Evolutionary conservation across 2,329 filamentous ascomycete genomes (phyloP).

Genomic region (Incumbomyces lentus): DNA sequence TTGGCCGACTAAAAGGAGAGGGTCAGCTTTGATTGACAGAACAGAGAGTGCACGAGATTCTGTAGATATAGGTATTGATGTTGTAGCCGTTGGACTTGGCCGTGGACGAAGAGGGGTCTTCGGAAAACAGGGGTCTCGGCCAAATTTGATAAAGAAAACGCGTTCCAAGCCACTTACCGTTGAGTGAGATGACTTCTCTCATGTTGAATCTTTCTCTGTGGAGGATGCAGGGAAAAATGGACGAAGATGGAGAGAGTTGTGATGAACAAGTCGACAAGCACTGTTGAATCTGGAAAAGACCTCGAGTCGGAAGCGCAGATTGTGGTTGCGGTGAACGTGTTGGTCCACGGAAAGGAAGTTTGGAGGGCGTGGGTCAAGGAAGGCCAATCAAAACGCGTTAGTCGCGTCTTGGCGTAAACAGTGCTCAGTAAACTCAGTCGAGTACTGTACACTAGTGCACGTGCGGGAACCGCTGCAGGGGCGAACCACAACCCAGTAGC

Average conservation of each 20-base stretch:
- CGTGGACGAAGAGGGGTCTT: conserved; percentile 13
- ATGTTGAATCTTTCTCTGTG: conserved; percentile 45
- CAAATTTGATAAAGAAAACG: conserved; percentile 12
- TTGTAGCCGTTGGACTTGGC: conserved; percentile 6
- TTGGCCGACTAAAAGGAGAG: conserved; percentile 70
- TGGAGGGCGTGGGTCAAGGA: too few species aligned
- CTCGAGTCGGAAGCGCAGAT: not conserved
- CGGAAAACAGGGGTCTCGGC: conserved; percentile 13
- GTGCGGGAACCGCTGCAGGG: too few species aligned
- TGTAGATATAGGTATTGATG: not conserved
- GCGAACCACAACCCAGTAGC: too few species aligned
- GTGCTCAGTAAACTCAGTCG: not conserved
- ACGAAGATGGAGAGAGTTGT: conserved; percentile 2
- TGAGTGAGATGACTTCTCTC: conserved; percentile 99
- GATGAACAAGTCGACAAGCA: not conserved
- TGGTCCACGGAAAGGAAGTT: not conserved
- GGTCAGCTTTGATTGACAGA: not conserved
- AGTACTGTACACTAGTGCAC: not conserved
- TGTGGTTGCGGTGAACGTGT: not conserved
- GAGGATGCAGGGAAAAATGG: conserved; percentile 1
- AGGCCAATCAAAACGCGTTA: too few species aligned
- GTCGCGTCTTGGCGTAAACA: too few species aligned
- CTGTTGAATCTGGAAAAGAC: not conserved
- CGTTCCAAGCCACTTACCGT: conserved; percentile 58
- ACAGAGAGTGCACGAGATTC: too few species aligned